A percentile compares a stretch with the other conserved stretches of the same genome.
phyloP scores from a whole-genome alignment of 257 asterid genomes.

The Salvia splendens region DNA sequence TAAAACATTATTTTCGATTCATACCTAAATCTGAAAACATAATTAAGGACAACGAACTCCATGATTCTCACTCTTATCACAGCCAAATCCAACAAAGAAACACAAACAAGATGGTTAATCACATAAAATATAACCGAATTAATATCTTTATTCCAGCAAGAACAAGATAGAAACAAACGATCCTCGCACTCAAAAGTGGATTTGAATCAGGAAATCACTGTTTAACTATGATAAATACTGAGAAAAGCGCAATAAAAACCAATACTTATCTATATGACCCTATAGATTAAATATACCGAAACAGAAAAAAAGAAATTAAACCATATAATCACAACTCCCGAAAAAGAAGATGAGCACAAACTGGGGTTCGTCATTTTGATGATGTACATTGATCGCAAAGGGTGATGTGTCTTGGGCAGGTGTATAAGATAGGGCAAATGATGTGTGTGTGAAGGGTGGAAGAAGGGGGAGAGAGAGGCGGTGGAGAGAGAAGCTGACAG shows the following conservation, averaged over 20 bases:
- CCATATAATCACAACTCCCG: background rate
- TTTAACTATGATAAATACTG: too few relatives aligned
- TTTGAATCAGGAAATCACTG: background rate
- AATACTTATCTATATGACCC: conserved; percentile 2
- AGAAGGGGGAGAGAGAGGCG: conserved; percentile 1
- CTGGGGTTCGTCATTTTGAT: background rate
- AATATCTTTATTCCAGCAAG: background rate
- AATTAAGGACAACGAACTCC: background rate
- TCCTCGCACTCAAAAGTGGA: background rate
- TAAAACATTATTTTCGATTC: background rate
- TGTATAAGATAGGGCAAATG: background rate
- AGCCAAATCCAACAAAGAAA: too few relatives aligned
- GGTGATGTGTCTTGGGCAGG: conserved; percentile 9
- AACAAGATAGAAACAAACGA: background rate
- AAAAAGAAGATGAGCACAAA: conserved; percentile 11
- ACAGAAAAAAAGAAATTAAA: background rate
- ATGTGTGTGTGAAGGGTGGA: background rate
- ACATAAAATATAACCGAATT: conserved; percentile 31
- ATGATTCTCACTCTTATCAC: background rate
- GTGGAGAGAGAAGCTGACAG: conserved; percentile 45
- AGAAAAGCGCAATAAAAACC: background rate
- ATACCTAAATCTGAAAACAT: conserved; percentile 2
- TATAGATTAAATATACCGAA: background rate
- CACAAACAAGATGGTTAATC: background rate
- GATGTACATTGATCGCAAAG: background rate